A percentile compares a stretch with the other conserved stretches of the same genome.
Conservation (phyloP, 257 asterid genomes). For the Eustoma russellianum region DNA sequence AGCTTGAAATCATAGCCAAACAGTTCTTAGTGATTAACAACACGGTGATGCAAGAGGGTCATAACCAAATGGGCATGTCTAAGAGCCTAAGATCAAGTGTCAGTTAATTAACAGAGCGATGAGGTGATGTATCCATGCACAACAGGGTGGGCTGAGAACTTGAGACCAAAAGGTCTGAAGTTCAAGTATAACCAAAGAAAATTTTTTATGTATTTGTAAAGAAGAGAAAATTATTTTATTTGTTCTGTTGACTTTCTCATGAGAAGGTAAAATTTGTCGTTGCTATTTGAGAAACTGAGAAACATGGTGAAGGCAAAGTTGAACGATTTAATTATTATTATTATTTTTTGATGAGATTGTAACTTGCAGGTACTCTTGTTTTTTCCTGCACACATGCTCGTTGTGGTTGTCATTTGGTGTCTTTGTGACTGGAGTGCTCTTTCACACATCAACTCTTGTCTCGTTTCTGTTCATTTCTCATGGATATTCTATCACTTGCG, state of each 20-base stretch:
- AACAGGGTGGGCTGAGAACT: no score
- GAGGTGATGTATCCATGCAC: no score
- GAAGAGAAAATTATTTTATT: neutral
- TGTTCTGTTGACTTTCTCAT: neutral
- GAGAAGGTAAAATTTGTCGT: neutral
- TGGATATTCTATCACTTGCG: conserved; percentile 77
- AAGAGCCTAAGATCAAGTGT: no score
- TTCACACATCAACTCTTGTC: conserved; percentile 53
- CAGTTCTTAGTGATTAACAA: no score
- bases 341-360: neutral
- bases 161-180: no score
- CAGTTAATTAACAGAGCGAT: no score
- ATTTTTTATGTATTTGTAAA: neutral
- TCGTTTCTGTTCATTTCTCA: conserved; percentile 69
- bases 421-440: conserved; percentile 62
- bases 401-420: conserved; percentile 92
- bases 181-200: neutral
- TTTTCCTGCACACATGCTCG: conserved; percentile 49
- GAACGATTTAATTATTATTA: no score
- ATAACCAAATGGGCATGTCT: no score
- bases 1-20: no score
- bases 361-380: conserved; percentile 65
- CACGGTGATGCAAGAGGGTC: no score
- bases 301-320: neutral
- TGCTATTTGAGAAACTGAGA: neutral